phyloP scores from a whole-genome alignment of 164 flowering plant genomes.

The Protea cynaroides region DNA sequence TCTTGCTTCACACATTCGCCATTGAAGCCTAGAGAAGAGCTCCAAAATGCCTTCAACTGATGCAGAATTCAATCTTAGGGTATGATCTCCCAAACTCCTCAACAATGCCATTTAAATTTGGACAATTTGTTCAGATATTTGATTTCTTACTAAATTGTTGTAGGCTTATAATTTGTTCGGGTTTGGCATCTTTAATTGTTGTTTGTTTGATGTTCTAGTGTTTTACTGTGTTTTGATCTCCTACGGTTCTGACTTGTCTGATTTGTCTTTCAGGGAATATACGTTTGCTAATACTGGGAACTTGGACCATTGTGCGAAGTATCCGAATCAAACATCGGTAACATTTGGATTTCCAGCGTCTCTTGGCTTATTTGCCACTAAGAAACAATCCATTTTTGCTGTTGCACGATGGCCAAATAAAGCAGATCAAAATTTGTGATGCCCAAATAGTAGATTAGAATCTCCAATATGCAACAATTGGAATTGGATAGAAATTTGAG shows the following conservation, averaged over 20 bases:
- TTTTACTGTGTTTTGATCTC: neutral
- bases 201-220: constrained; percentile 6
- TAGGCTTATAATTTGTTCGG: constrained; percentile 42
- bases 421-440: too few relatives aligned
- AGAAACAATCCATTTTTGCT: too few relatives aligned
- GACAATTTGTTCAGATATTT: neutral
- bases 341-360: constrained; percentile 92
- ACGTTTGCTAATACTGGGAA: constrained; percentile 78
- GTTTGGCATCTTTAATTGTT: constrained; percentile 18
- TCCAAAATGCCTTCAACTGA: constrained; percentile 47
- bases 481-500: too few relatives aligned
- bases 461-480: too few relatives aligned
- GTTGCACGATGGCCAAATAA: too few relatives aligned
- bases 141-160: constrained; percentile 5
- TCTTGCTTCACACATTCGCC: neutral
- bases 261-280: constrained; percentile 48
- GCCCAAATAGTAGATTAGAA: too few relatives aligned
- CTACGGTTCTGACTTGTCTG: constrained; percentile 20
- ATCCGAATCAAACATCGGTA: constrained; percentile 84
- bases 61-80: constrained; percentile 51
- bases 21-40: constrained; percentile 1
- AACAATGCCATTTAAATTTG: neutral
- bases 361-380: constrained; percentile 80
- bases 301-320: constrained; percentile 90
- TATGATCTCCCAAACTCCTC: constrained; percentile 22